phyloP scores from a whole-genome alignment of 768 basidiomycete species.

The Lactarius indigo region DNA sequence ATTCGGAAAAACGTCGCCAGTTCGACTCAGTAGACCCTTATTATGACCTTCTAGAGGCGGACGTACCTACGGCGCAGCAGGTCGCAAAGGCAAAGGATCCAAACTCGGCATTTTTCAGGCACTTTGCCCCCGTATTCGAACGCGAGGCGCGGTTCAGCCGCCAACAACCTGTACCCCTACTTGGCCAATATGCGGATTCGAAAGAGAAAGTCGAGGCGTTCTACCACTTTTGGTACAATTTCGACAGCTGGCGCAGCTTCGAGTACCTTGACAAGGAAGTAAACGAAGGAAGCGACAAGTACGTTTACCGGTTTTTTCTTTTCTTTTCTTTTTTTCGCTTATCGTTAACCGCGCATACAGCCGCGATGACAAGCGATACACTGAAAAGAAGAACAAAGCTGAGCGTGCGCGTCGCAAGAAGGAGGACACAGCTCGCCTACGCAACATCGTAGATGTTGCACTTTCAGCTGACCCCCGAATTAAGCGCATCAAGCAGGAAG shows the following conservation, averaged over 20 bases:
- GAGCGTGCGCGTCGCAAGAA: constrained; percentile 96
- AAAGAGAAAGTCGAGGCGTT: constrained; percentile 87
- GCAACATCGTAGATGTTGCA: constrained; percentile 81
- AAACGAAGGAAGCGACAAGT: constrained; percentile 96
- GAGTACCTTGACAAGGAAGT: constrained; percentile 99
- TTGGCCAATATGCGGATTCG: constrained; percentile 66
- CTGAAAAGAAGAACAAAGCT: constrained; percentile 99
- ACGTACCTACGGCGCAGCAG: constrained; percentile 63
- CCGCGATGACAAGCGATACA: constrained; percentile 98
- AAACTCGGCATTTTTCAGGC: constrained; percentile 65
- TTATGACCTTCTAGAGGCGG: constrained; percentile 69
- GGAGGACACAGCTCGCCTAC: constrained; percentile 90
- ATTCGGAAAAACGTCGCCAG: constrained; percentile 84
- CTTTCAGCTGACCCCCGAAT: constrained; percentile 88
- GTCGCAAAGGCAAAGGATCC: constrained; percentile 49
- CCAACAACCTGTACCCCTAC: constrained; percentile 72
- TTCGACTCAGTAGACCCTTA: constrained; percentile 94
- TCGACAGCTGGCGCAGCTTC: constrained; percentile 97
- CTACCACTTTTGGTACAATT: constrained; percentile 99
- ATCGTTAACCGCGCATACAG: constrained; percentile 36
- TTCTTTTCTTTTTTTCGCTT: neutral
- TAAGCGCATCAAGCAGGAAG: constrained; percentile 93
- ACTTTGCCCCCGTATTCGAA: constrained; percentile 80
- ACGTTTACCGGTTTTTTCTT: constrained; percentile 29
- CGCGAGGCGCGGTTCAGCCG: constrained; percentile 92